Evolutionary conservation across 73 alveolate genomes (phyloP), one percentile per base, ranked within the genome.

Genomic region (Symbiodinium natans): DNA sequence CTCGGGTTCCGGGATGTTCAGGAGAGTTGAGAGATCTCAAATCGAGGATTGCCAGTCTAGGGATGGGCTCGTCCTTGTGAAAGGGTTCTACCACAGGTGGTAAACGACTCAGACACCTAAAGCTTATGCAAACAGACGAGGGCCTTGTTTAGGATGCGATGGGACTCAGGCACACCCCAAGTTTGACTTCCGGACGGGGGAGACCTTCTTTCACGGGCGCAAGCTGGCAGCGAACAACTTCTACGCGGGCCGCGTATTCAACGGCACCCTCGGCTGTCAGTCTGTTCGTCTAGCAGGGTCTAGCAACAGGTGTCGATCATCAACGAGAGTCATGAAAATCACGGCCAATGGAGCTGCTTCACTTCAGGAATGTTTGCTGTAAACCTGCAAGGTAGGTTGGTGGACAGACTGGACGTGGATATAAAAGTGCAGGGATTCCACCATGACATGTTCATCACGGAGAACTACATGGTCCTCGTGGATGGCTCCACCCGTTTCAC

Each of bases 371-470:
- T 73, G 84, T 33, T n/a, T 73, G 42, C 43, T 19, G 41, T 27
- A 10, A 13, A 13, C 15, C 36, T 59, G 77, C 25, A 34, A 90
- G 97, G 97, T 68, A 90, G 46, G 77, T 39, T 90, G 97, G 88
- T 90, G 77, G 97, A 90, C 52, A 88, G 88, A 5, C 89, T 90
- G 89, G 97, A 90, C n/a, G 80, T 90, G 77, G 89, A 68, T 23
- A 71, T 90, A 89, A 68, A 82, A 5, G 54, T 90, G n/a, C 75
- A 40, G 7, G 97, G 97, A 29, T 90, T 90, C 48, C 97, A 90
- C 80, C 97, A 90, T 31, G 97, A 90, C 88, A 90, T 90, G 97
- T 90, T 40, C 88, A 90, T 90, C 97, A 90, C 97, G 8, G 97
- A 90, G 97, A 90, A 90, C 25, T 90, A 90, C 88, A 90, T 90